Evolutionary conservation across 2,329 filamentous ascomycete species (phyloP).

Genomic region (Diplodia intermedia): DNA sequence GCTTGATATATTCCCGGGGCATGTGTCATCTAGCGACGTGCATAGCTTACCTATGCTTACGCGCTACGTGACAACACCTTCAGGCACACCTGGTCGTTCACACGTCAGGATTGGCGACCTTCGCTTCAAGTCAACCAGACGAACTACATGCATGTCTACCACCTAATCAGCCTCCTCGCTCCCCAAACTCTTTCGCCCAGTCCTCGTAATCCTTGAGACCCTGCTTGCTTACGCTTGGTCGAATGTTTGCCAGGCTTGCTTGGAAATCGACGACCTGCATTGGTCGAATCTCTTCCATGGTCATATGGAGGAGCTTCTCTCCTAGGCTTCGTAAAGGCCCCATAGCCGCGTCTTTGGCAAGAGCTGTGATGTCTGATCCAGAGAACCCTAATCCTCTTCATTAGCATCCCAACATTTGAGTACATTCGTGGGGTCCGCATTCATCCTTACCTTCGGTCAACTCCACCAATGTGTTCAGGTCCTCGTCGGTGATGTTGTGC

Average conservation of each 20-base stretch:
- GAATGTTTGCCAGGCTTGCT: conserved; percentile 81
- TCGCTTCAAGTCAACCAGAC: neutral
- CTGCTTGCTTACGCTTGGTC: conserved; percentile 85
- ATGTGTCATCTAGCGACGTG: neutral
- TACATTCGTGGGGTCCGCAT: neutral
- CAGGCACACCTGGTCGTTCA: neutral
- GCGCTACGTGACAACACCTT: neutral
- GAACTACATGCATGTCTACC: neutral
- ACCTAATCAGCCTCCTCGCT: conserved; percentile 72
- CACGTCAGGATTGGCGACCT: neutral
- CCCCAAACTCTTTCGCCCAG: conserved; percentile 92
- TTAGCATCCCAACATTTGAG: neutral
- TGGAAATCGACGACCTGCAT: conserved; percentile 85
- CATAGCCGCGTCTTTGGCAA: conserved; percentile 98
- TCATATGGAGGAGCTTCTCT: conserved; percentile 86
- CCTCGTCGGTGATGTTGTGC: conserved; percentile 73
- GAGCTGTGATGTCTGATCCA: conserved; percentile 92
- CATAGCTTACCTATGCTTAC: neutral
- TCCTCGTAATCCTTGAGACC: conserved; percentile 90
- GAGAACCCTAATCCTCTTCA: conserved; percentile 76
- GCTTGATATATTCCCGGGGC: neutral
- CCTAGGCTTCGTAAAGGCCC: conserved; percentile 88
- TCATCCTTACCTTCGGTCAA: conserved; percentile 77
- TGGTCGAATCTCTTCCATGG: conserved; percentile 90
- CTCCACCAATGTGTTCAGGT: conserved; percentile 76